Conservation (phyloP, 805 yeast genomes). For the Teunomyces gatunensis region DNA sequence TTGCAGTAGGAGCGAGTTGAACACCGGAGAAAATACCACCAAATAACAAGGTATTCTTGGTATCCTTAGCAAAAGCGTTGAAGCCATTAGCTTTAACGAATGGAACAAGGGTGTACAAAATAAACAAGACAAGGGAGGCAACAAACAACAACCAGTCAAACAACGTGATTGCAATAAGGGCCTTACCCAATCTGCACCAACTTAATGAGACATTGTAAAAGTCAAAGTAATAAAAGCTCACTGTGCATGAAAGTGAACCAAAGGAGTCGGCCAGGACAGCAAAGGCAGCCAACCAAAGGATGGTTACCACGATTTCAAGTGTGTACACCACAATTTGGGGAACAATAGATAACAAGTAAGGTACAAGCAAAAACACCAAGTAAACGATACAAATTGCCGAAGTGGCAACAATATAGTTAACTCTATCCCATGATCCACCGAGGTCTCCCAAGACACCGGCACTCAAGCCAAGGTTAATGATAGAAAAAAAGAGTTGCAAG, state of each 20-base stretch:
- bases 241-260: conserved; percentile 12
- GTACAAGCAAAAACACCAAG: conserved; percentile 6
- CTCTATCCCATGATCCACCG: conserved; percentile 2
- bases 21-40: conserved; percentile 5
- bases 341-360: conserved; percentile 7
- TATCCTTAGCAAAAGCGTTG: not conserved
- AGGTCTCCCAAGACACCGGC: conserved; percentile 11
- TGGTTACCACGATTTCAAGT: conserved; percentile 14
- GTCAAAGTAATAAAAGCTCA: not conserved
- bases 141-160: conserved; percentile 19
- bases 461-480: conserved; percentile 14
- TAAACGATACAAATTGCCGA: conserved; percentile 9
- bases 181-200: conserved; percentile 22
- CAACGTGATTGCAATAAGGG: conserved; percentile 18
- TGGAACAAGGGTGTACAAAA: conserved; percentile 17
- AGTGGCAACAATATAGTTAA: conserved; percentile 11
- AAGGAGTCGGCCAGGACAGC: conserved; percentile 18
- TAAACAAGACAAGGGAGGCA: conserved; percentile 15
- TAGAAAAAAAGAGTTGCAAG: conserved; percentile 14
- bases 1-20: not conserved
- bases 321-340: conserved; percentile 12
- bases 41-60: not conserved
- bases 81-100: conserved; percentile 2
- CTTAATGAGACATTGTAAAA: not conserved
- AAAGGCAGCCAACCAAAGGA: conserved; percentile 24